Evolutionary conservation across 2,329 filamentous ascomycete species (phyloP), one percentile per base, ranked within the genome.

Genomic region (Drechslerella dactyloides): DNA sequence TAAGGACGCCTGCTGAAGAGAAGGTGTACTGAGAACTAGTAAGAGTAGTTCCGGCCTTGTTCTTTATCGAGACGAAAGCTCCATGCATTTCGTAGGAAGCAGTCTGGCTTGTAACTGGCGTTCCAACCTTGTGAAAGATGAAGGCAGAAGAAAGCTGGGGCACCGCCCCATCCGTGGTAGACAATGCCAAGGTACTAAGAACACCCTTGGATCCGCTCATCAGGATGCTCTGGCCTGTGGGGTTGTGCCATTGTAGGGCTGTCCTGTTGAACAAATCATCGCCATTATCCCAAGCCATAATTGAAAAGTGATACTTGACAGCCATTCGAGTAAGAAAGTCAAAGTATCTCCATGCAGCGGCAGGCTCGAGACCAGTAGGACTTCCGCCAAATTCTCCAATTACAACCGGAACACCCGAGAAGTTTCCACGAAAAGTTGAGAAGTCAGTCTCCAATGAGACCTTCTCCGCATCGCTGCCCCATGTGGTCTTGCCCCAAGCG

Each of bases 231-330:
- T 84, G 76, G 0, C 81, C 80, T 0, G 82, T 80, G 0, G 79
- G 78, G 69, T 87, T 85, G 15, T 82, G 79, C 84, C 84, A 87
- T 1, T 76, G 74, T 46, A 81, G 80, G 0, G 81, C 79, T 0
- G 78, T 78, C 35, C 85, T 83, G 75, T 87, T 80, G 11, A 69
- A 69, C 7, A 86, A 79, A 42, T 85, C 83, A 74, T 86, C 85
- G 1, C 85, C 85, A 69, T 86, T 86, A 75, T 87, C 85, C 85
- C 85, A 87, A 6, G 87, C 76, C 0, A 86, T 78, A 3, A 82
- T 81, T 0, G 82, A 78, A 1, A 83, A 85, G 68, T 82, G 80
- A 73, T 85, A 83, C 48, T 82, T 80, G 0, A 78, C 79, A 0
- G 84, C 83, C 0, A 80, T 82, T 21, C 81, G 81, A n/a, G 83